Conservation (phyloP, 2,329 filamentous ascomycete genomes). For the Neofusicoccum umdonicola region DNA sequence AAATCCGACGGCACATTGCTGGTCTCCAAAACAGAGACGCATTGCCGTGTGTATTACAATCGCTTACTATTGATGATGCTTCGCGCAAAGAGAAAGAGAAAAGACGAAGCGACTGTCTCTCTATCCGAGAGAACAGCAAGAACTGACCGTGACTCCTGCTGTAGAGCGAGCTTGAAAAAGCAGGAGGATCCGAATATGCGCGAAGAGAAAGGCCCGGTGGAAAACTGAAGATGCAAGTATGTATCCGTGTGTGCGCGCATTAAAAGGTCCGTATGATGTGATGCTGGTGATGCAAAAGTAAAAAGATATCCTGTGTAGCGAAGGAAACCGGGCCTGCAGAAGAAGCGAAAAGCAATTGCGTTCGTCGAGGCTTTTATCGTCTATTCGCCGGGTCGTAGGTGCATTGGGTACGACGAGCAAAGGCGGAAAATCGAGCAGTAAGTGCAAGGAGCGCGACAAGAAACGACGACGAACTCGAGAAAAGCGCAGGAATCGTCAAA, state of each 20-base stretch:
- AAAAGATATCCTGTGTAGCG: background rate
- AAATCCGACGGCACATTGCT: no score
- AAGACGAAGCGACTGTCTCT: background rate
- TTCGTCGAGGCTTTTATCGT: background rate
- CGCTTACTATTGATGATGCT: slow-evolving; percentile 2
- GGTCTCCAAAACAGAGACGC: background rate
- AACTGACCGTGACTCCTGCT: background rate
- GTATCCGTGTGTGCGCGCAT: slow-evolving; percentile 6
- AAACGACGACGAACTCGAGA: background rate
- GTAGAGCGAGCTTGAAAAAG: background rate
- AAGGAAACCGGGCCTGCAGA: background rate
- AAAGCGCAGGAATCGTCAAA: slow-evolving; percentile 4
- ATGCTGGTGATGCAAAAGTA: background rate
- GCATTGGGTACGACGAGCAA: background rate
- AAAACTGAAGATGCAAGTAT: slow-evolving; percentile 8
- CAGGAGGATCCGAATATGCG: background rate
- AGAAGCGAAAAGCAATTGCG: background rate
- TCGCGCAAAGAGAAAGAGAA: background rate
- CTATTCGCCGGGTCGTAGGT: background rate
- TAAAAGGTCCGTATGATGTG: slow-evolving; percentile 9
- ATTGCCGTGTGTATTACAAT: slow-evolving; percentile 3
- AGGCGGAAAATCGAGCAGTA: background rate
- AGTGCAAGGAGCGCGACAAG: background rate
- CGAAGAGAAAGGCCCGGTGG: background rate
- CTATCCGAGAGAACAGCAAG: background rate